A percentile compares a stretch with the other conserved stretches of the same genome.
Conservation (phyloP, 2,329 filamentous ascomycete species). For the Alternaria dauci region DNA sequence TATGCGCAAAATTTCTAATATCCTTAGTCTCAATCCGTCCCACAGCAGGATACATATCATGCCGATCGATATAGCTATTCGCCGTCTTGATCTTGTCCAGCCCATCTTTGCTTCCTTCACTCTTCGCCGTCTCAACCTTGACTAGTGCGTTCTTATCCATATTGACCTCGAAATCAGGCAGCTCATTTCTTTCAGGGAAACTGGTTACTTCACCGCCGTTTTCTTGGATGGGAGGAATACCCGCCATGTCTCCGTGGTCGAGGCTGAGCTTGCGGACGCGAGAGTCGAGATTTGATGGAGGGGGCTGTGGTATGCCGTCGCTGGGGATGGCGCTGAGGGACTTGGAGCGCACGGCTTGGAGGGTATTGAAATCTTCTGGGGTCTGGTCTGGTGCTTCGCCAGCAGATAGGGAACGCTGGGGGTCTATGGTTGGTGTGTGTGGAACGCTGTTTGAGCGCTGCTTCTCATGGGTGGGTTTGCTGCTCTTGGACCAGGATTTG, state of each 20-base stretch:
- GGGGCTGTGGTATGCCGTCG: slow-evolving; percentile 12
- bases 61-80: slow-evolving; percentile 51
- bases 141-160: slow-evolving; percentile 37
- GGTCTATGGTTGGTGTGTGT: slow-evolving; percentile 24
- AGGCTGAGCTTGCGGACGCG: slow-evolving; percentile 33
- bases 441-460: slow-evolving; percentile 34
- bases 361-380: slow-evolving; percentile 26
- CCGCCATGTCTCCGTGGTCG: slow-evolving; percentile 8
- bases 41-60: slow-evolving; percentile 54
- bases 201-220: slow-evolving; percentile 15
- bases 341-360: slow-evolving; percentile 45
- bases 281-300: slow-evolving; percentile 34
- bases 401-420: slow-evolving; percentile 42
- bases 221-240: slow-evolving; percentile 20
- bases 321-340: slow-evolving; percentile 45
- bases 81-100: slow-evolving; percentile 43
- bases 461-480: slow-evolving; percentile 26
- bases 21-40: slow-evolving; percentile 52
- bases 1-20: slow-evolving; percentile 44
- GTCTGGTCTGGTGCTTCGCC: slow-evolving; percentile 12
- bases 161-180: not conserved
- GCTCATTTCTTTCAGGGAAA: slow-evolving; percentile 13
- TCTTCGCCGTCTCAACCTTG: slow-evolving; percentile 39
- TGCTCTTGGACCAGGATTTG: slow-evolving; percentile 38
- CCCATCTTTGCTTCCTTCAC: slow-evolving; percentile 28